A percentile compares a stretch with the other conserved stretches of the same genome.
These are phyloP conservation scores for Coniochaeta sp. DNA, from an alignment of 2,329 filamentous ascomycete species.

Conservation along the genomic window DNA sequence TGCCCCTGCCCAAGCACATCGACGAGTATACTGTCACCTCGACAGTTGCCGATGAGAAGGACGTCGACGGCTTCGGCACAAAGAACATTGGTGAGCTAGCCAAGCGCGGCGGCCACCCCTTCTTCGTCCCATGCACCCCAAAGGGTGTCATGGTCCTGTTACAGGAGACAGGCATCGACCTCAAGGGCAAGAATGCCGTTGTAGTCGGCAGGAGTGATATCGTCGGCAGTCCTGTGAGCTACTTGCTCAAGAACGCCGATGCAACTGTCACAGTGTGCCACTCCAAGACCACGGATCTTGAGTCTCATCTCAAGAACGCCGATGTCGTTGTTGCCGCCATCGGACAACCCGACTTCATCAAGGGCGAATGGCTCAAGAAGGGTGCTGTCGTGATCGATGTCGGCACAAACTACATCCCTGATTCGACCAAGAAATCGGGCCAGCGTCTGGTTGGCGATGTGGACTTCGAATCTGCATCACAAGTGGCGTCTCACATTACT, in stretches of 20 bases:
- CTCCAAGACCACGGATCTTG: conserved; percentile 71
- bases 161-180: conserved; percentile 72
- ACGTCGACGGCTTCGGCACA: conserved; percentile 94
- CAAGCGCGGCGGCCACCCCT: conserved; percentile 83
- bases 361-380: conserved; percentile 91
- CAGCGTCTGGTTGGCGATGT: conserved; percentile 91
- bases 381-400: conserved; percentile 97
- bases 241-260: conserved; percentile 88
- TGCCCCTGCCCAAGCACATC: conserved; percentile 83
- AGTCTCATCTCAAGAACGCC: conserved; percentile 69
- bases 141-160: conserved; percentile 95
- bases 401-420: conserved; percentile 91
- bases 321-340: conserved; percentile 92
- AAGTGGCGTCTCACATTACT: conserved; percentile 89
- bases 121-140: conserved; percentile 92
- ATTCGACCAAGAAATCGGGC: conserved; percentile 84
- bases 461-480: conserved; percentile 74
- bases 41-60: conserved; percentile 85
- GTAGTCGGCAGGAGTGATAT: conserved; percentile 95
- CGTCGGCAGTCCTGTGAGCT: conserved; percentile 93
- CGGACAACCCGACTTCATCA: conserved; percentile 78
- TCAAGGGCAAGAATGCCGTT: conserved; percentile 86
- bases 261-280: conserved; percentile 97
- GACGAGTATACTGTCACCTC: conserved; percentile 88
- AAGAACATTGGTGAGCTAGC: conserved; percentile 94